Evolutionary conservation across 148 eudicot species (phyloP).

Genomic region (Vaccinium macrocarpon): DNA sequence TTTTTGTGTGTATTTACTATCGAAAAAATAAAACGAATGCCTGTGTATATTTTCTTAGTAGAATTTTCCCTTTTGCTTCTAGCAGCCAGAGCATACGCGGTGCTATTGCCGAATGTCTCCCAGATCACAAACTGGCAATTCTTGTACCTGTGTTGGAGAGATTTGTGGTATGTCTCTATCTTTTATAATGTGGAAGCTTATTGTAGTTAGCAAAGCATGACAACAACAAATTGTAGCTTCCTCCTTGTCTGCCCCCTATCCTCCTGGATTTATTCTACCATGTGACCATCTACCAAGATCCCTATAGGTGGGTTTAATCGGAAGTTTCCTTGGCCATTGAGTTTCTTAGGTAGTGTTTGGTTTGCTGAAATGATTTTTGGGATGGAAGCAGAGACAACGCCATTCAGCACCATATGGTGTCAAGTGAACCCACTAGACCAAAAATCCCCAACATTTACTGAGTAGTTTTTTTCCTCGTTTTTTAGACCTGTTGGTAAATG

Average conservation of each 20-base stretch:
- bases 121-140: conserved; percentile 57
- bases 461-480: too few species aligned
- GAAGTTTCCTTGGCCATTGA: neutral
- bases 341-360: neutral
- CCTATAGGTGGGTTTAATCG: neutral
- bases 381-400: neutral
- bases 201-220: neutral
- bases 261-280: too few species aligned
- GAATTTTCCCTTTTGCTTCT: conserved; percentile 11
- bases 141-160: conserved; percentile 97
- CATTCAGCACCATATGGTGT: too few species aligned
- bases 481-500: too few species aligned
- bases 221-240: neutral
- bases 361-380: neutral
- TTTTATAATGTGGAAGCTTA: neutral
- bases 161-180: conserved; percentile 76
- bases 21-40: neutral
- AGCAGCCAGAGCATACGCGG: conserved; percentile 69
- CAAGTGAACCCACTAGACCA: too few species aligned
- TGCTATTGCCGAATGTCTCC: conserved; percentile 68
- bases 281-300: neutral
- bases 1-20: conserved; percentile 14
- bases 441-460: too few species aligned
- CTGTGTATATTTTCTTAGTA: conserved; percentile 17
- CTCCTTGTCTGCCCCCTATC: neutral